Evolutionary conservation across 2,329 filamentous ascomycete genomes (phyloP).

Genomic region (Trichoderma sp.): DNA sequence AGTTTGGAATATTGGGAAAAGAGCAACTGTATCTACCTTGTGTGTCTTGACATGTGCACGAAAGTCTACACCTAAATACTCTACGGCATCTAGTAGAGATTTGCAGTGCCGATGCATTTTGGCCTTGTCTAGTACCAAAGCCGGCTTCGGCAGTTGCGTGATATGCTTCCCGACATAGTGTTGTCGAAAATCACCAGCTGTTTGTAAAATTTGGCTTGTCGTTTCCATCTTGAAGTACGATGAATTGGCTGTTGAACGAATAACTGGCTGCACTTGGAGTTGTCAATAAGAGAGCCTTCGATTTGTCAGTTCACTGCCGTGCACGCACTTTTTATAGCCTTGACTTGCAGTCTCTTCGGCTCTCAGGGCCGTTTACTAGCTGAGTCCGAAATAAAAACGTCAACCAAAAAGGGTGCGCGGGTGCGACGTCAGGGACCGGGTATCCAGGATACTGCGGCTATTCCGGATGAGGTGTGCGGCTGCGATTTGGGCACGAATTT

Average conservation of each 20-base stretch:
- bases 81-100: neutral
- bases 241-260: neutral
- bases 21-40: neutral
- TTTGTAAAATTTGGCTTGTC: neutral
- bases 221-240: neutral
- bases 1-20: neutral
- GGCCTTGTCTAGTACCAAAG: neutral
- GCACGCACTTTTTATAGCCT: neutral
- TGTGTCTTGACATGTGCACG: neutral
- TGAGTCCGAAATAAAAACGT: neutral
- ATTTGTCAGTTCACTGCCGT: too few relatives aligned
- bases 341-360: neutral
- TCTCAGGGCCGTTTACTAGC: neutral
- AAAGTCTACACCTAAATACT: neutral
- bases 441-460: neutral
- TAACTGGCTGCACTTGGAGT: neutral
- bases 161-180: neutral
- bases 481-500: neutral
- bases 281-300: too few relatives aligned
- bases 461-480: neutral
- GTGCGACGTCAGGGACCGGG: neutral
- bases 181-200: neutral
- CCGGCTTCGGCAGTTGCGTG: neutral
- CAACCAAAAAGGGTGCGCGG: neutral
- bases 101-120: neutral